Conservation (phyloP, 768 basidiomycete genomes). For the Tulasnella sp. region DNA sequence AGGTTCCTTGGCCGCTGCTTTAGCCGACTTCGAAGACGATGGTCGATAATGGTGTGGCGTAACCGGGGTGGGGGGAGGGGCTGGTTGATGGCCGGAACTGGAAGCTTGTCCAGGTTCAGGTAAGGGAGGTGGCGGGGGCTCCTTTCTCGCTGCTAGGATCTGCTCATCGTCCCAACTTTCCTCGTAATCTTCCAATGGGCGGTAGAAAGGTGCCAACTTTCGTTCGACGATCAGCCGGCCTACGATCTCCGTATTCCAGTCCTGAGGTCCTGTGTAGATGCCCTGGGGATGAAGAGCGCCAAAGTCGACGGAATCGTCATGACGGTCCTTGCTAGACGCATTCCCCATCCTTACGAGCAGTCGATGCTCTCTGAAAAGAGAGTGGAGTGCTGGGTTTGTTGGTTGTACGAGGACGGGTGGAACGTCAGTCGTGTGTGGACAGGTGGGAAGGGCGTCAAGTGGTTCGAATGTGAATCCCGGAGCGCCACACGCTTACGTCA, state of each 20-base stretch:
- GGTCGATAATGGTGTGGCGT: neutral
- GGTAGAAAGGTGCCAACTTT: constrained; percentile 91
- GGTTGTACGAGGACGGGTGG: neutral
- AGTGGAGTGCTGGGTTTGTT: neutral
- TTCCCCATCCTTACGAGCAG: constrained; percentile 62
- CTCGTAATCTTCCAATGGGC: constrained; percentile 90
- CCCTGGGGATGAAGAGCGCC: constrained; percentile 78
- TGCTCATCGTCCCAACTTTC: constrained; percentile 85
- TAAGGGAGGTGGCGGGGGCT: constrained; percentile 48
- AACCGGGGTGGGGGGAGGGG: constrained; percentile 20
- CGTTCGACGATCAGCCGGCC: constrained; percentile 84
- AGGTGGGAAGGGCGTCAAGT: neutral
- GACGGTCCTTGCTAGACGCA: constrained; percentile 65
- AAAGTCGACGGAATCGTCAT: constrained; percentile 82
- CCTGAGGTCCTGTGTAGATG: constrained; percentile 73
- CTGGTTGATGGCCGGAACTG: constrained; percentile 6
- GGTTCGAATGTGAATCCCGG: constrained; percentile 12
- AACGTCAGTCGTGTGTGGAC: neutral
- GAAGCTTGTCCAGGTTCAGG: constrained; percentile 16
- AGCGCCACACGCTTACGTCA: constrained; percentile 14
- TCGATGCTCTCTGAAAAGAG: constrained; percentile 5
- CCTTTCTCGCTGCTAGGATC: constrained; percentile 76
- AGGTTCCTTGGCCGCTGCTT: constrained; percentile 54
- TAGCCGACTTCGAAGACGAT: neutral
- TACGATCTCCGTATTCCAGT: constrained; percentile 87